These are phyloP conservation scores for Termitomyces sp. DNA, from an alignment of 768 basidiomycete genomes.

Conservation along the genomic window DNA sequence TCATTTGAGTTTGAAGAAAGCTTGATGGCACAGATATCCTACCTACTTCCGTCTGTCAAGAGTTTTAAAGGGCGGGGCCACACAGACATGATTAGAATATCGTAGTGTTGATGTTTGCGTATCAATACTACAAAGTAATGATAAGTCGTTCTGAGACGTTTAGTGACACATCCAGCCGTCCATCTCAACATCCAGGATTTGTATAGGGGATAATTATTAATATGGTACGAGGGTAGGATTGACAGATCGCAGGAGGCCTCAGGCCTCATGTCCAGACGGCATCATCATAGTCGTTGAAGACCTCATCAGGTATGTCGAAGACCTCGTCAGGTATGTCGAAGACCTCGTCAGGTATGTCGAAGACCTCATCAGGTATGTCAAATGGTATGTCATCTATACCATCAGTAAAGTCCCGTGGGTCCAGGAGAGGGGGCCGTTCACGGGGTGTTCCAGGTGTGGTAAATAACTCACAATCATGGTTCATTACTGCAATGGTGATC, in stretches of 20 bases:
- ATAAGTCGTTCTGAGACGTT: neutral
- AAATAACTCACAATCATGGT: neutral
- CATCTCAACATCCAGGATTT: too few relatives aligned
- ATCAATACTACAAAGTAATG: neutral
- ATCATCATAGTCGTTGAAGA: neutral
- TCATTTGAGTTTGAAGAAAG: slow-evolving; percentile 9
- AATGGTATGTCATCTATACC: too few relatives aligned
- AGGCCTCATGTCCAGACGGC: neutral
- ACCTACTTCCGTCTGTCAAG: slow-evolving; percentile 1
- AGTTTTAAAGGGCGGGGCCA: slow-evolving; percentile 9
- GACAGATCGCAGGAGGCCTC: neutral
- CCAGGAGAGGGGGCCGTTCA: too few relatives aligned
- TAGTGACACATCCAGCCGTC: neutral
- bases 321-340: too few relatives aligned
- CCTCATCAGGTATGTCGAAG: neutral
- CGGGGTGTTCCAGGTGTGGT: neutral
- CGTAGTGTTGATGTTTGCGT: neutral
- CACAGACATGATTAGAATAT: slow-evolving; percentile 3
- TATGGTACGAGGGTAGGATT: too few relatives aligned
- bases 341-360: too few relatives aligned
- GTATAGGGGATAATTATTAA: too few relatives aligned
- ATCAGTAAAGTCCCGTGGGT: too few relatives aligned
- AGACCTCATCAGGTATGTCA: too few relatives aligned
- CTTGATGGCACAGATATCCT: slow-evolving; percentile 3
- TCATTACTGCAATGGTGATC: neutral